Base-by-base conservation (phyloP, 2,329 filamentous ascomycete species). In the Basipetospora chlamydospora region DNA sequence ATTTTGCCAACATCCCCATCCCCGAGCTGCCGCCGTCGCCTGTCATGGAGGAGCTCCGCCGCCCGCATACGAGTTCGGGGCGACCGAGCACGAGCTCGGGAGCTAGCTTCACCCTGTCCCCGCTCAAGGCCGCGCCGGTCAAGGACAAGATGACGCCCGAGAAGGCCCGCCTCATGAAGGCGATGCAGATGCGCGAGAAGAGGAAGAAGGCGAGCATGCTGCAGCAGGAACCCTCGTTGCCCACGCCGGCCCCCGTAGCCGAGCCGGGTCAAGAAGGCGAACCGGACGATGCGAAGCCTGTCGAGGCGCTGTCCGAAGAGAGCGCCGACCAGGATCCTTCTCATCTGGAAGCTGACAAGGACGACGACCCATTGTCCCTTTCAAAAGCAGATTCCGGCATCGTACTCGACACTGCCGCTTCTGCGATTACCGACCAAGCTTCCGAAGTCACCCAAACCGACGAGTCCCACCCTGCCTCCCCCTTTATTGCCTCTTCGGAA, bases 91-190 rank as follows among this genome's bases (percentile, higher is more conserved):
- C n/a, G n/a, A n/a, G n/a, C n/a, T 49, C 56, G 41, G 50, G 49
- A 16, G 25, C 37, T 35, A 39, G 35, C 25, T 37, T 36, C 35
- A 29, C 15, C 34, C 35, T 23, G 38, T 34, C 15, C 38, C 31
- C 28, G 34, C 28, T 29, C 42, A 34, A 35, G 3, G 44, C 62
- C 38, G 61, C 64, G 11, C 51, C 67, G 46, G 56, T 64, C 5
- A 61, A 60, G 46, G 57, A 59, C 55, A 47, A 65, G 54, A 80
- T 92, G 49, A 85, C 84, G 1, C 83, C 84, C 1, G 90, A 98
- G 55, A 96, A 92, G 60, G 76, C 83, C 42, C 72, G 90, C 38
- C 64, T 98, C 43, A 87, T 94, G 83, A 95, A 92, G 60, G 90
- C 90, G 6, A 70, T 95, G 60, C 82, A 95, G 56, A 58, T 95